These are phyloP conservation scores for Corymbia citriodora DNA, from an alignment of 441 rosid species.

Conservation along the genomic window DNA sequence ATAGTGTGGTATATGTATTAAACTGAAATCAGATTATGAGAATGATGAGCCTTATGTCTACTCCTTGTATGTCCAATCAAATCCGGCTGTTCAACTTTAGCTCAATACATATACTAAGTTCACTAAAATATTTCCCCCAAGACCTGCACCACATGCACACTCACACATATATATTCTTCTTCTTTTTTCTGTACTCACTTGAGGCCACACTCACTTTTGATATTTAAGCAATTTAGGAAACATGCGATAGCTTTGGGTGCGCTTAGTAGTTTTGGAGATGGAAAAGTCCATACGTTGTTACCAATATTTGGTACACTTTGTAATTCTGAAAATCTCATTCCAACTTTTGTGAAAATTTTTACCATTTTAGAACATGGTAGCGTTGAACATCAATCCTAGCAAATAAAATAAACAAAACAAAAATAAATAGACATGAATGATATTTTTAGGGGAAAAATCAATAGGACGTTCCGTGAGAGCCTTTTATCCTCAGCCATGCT, in stretches of 20 bases:
- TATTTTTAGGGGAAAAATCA: no score
- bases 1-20: neutral
- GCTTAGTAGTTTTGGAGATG: neutral
- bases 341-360: neutral
- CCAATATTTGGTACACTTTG: no score
- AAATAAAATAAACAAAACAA: no score
- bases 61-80: neutral
- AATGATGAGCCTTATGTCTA: fast-evolving
- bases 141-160: neutral
- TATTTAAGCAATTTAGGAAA: neutral
- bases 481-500: no score
- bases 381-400: neutral
- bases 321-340: no score
- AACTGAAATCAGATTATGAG: neutral
- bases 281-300: no score
- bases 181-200: neutral
- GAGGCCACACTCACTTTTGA: neutral
- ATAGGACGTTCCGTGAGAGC: fast-evolving
- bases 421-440: no score
- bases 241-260: neutral
- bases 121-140: neutral
- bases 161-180: neutral
- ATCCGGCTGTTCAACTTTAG: neutral
- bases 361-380: no score
- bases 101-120: neutral